Evolutionary conservation across 2,329 filamentous ascomycete species (phyloP), one percentile per base, ranked within the genome.

Genomic region (Penicillium sclerotigenum): DNA sequence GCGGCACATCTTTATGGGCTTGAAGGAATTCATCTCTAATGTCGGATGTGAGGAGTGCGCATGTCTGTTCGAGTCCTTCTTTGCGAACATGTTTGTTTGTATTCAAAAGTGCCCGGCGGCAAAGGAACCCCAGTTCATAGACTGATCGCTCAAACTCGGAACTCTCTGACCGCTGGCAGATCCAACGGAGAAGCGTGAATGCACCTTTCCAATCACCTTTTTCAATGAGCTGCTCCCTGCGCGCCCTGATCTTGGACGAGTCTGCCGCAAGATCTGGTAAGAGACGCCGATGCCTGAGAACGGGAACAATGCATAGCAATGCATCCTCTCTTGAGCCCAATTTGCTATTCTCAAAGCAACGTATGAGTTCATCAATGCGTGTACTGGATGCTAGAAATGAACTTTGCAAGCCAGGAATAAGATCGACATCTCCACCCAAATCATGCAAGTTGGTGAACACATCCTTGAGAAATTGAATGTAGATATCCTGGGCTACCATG

Each of bases 401-500:
- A 13, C 48, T 55, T 10, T 65, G 59, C 1, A 62, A 42, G 0
- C 57, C 61, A 7, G 57, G 37, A 2, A 58, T 22, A 1, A 71
- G n/a, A 28, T 62, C 59, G 2, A 59, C 58, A 0, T 61, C 47
- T 0, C 66, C 62, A 1, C 59, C 62, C 13, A 68, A 37, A 0
- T 57, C 47, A 1, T 54, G 9, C 5, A 69, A 4, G 11, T 50
- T 48, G 0, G 24, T 7, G 2, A 66, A 48, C 3, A 61, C 59
- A 10, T 56, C 45, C 7, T 54, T 59, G n/a, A 73, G 59, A 31
- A 71, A 69, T 7, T 65, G 59, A 1, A 70, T 60, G n/a, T 66
- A 74, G 8, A 74, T 60, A 29, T 74, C 71, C 22, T 73, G 72
- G 0, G 72, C 71, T 5, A 50, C 63, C 69, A 73, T 71, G 0